Evolutionary conservation across 805 yeast genomes (phyloP).

Genomic region (Nakazawaea ernobii): DNA sequence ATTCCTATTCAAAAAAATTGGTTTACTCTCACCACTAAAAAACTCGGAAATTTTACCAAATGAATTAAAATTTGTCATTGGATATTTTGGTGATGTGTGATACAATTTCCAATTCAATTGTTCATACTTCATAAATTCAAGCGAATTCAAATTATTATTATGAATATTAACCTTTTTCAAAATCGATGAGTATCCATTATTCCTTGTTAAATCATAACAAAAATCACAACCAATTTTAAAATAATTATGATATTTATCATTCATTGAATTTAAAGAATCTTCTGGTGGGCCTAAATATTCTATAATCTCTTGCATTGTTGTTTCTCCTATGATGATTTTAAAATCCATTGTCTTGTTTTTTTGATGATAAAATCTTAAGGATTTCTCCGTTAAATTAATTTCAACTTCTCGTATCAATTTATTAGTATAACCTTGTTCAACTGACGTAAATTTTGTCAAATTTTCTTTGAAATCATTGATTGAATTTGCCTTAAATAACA

Average conservation of each 20-base stretch:
- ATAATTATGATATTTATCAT: conserved; percentile 47
- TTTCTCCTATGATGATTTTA: conserved; percentile 30
- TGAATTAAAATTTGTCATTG: not conserved
- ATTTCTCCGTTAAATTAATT: not conserved
- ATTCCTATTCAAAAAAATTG: conserved; percentile 26
- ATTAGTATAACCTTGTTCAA: not conserved
- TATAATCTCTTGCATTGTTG: conserved; percentile 45
- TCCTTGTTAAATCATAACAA: conserved; percentile 33
- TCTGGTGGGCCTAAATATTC: conserved; percentile 52
- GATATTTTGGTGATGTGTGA: conserved; percentile 9
- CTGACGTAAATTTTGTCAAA: conserved; percentile 1
- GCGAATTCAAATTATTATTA: conserved; percentile 45
- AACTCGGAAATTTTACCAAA: not conserved
- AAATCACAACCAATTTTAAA: conserved; percentile 50
- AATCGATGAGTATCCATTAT: conserved; percentile 27
- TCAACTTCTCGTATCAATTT: not conserved
- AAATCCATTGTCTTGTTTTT: not conserved
- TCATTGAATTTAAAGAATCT: conserved; percentile 30
- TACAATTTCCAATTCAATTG: conserved; percentile 38
- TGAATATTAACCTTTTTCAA: conserved; percentile 41
- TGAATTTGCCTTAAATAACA: conserved; percentile 34
- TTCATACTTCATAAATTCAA: conserved; percentile 50
- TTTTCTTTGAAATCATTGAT: conserved; percentile 16
- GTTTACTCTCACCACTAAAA: conserved; percentile 12
- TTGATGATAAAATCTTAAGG: not conserved